Conservation (phyloP, 2,329 filamentous ascomycete genomes). For the Trichoderma breve region DNA sequence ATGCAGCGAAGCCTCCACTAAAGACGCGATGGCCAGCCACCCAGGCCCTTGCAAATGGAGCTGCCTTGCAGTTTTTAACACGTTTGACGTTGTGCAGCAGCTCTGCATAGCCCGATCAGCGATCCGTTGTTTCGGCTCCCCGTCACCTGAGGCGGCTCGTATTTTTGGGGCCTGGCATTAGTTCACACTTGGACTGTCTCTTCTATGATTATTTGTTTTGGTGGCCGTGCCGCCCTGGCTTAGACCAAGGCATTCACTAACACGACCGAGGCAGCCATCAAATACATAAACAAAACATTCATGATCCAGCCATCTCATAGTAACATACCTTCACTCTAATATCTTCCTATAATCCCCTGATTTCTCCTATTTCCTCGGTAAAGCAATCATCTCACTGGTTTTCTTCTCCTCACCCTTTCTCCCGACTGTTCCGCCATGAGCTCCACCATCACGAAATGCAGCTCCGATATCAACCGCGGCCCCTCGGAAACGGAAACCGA, state of each 20-base stretch:
- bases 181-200: background rate
- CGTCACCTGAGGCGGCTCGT: background rate
- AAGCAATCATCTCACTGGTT: background rate
- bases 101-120: conserved; percentile 1
- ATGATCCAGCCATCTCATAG: background rate
- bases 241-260: background rate
- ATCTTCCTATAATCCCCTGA: background rate
- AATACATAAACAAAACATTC: background rate
- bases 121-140: background rate
- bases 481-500: background rate
- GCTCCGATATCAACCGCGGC: background rate
- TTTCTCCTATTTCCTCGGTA: background rate
- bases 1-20: background rate
- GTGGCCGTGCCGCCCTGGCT: conserved; percentile 10
- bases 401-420: background rate
- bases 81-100: background rate
- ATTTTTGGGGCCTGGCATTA: background rate
- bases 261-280: background rate
- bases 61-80: conserved; percentile 10
- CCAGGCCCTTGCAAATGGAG: conserved; percentile 2
- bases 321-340: background rate
- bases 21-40: background rate
- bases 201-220: background rate
- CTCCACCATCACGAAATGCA: background rate
- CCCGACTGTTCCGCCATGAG: background rate